phyloP scores from a whole-genome alignment of 441 rosid genomes.

The Macaranga tanarius region DNA sequence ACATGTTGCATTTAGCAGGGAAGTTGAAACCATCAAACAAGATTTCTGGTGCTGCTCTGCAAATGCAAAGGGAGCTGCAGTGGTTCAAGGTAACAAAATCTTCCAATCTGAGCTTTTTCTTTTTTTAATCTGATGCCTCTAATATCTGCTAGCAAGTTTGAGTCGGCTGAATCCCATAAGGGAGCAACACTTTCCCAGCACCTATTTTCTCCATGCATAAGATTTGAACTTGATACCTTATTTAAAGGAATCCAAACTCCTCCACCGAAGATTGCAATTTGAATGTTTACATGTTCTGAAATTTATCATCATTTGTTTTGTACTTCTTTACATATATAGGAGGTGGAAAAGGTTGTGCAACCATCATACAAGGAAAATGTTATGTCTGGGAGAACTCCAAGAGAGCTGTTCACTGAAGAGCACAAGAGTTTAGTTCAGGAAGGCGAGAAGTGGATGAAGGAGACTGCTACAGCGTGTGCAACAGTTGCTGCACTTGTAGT shows the following conservation, averaged over 20 bases:
- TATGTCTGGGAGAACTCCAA: background rate
- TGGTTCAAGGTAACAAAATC: background rate
- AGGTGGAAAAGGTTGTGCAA: background rate
- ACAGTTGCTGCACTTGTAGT: slow-evolving; percentile 3
- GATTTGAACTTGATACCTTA: no score
- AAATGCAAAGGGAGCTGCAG: slow-evolving; percentile 1
- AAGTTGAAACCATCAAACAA: background rate
- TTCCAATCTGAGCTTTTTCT: background rate
- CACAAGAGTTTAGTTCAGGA: background rate
- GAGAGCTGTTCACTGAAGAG: background rate
- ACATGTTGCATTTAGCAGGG: background rate
- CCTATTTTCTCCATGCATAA: no score
- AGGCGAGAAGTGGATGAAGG: slow-evolving; percentile 6
- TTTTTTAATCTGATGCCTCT: no score
- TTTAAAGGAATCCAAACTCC: no score
- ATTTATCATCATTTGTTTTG: no score
- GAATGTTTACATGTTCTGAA: no score
- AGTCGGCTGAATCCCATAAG: no score
- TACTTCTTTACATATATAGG: background rate
- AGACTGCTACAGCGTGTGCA: background rate
- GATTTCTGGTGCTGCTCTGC: slow-evolving; percentile 5
- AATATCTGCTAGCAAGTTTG: no score
- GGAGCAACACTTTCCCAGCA: no score
- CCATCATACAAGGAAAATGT: background rate
- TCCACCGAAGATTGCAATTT: no score